Base-by-base conservation (phyloP, 176 grass and related monocot species). In the Calamus simplicifolius region DNA sequence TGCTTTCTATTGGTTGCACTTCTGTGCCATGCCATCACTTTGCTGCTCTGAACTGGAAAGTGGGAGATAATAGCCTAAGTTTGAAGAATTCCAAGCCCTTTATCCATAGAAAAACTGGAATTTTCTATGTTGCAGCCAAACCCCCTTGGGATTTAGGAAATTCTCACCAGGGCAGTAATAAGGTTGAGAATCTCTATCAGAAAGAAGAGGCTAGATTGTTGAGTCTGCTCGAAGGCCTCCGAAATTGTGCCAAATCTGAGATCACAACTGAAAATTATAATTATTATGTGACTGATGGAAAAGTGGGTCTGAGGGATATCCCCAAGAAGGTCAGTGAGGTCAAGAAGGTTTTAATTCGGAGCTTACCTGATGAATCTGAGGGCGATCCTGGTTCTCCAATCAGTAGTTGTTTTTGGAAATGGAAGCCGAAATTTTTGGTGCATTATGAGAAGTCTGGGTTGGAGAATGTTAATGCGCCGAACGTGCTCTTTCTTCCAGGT, bases 401-500 rank as follows among this genome's bases (percentile, higher is more conserved):
- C 63, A 92, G 79, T 49, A 92, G 81, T 56, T 82, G 75, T 27
- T 76, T 88, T 31, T 98, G 93, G 93, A 84, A 92, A 25, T 98
- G 77, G 79, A 91, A 80, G 62, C 93, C 93, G 2, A 98, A 98
- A 62, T 63, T 98, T 57, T 80, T 75, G 5, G 93, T 92, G 23
- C 80, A 98, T 64, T 98, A 98, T 31, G 93, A 98, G 62, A 82
- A 67, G 57, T 88, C 93, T 18, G 84, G 87, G 29, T 69, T 58
- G 5, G 49, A 80, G 50, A 97, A 98, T 16, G 80, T 56, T 63
- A 78, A 82, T 35, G 83, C 93, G 0, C 93, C 93, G 1, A 81
- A 84, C 0, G 81, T 98, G 72, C 87, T 92, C 61, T 98, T 98
- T 64, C 79, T 98, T 18, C 93, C 93, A 1, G 93, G 93, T 27